These are phyloP conservation scores for Phytophthora hibernalis DNA, from an alignment of 352 stramenopile species.

Conservation along the genomic window DNA sequence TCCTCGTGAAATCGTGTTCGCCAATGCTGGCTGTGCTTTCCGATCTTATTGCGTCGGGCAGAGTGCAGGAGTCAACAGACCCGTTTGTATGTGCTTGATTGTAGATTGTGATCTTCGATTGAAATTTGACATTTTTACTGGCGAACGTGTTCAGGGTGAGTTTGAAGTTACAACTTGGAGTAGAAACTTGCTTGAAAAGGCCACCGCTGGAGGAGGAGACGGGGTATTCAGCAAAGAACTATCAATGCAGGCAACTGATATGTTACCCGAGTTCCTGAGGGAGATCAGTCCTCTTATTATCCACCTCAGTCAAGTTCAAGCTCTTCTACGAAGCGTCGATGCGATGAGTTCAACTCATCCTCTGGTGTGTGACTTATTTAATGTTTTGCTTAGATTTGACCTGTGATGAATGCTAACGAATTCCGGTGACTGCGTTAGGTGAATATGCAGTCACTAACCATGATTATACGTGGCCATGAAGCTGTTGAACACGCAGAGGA, in stretches of 20 bases:
- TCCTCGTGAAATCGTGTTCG: constrained; percentile 59
- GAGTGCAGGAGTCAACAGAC: constrained; percentile 54
- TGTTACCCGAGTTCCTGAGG: constrained; percentile 49
- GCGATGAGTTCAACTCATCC: constrained; percentile 29
- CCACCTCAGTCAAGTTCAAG: constrained; percentile 50
- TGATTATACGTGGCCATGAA: constrained; percentile 21
- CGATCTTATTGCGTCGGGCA: constrained; percentile 53
- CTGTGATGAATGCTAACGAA: constrained; percentile 5
- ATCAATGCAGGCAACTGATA: constrained; percentile 23
- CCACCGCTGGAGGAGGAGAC: constrained; percentile 36
- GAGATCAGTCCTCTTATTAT: constrained; percentile 29
- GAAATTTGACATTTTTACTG: constrained; percentile 15
- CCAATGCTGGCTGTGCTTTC: constrained; percentile 65
- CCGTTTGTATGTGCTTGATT: constrained; percentile 53
- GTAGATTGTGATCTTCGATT: neutral
- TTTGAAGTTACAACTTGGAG: constrained; percentile 58
- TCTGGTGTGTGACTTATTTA: constrained; percentile 27
- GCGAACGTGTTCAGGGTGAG: constrained; percentile 42
- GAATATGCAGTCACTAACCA: constrained; percentile 22
- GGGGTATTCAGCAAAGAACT: constrained; percentile 37
- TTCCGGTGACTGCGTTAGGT: constrained; percentile 16
- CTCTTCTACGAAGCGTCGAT: constrained; percentile 44
- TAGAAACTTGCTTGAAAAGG: constrained; percentile 37
- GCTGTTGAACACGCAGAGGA: constrained; percentile 26
- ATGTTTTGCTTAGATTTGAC: neutral